A percentile compares a stretch with the other conserved stretches of the same genome.
Conservation (phyloP, 805 yeast species). For the Nakazawaea siamensis region DNA sequence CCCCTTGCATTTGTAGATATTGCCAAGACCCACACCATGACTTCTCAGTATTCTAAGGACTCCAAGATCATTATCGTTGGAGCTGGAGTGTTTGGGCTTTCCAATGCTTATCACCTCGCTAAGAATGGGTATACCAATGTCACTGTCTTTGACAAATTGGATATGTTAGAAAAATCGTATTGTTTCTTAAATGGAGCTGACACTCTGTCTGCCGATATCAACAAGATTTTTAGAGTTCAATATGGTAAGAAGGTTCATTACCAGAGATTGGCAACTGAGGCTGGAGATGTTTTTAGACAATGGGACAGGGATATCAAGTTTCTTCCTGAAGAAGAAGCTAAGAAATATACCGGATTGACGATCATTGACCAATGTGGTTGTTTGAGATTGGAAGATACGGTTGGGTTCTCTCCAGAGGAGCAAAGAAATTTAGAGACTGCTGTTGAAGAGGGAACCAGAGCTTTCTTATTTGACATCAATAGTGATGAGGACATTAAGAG, state of each 20-base stretch:
- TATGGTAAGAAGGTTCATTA: constrained; percentile 29
- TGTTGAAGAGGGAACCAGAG: constrained; percentile 19
- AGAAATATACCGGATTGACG: constrained; percentile 12
- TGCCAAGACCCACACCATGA: too few relatives aligned
- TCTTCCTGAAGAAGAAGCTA: constrained; percentile 16
- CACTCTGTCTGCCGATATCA: constrained; percentile 31
- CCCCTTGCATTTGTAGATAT: too few relatives aligned
- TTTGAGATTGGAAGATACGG: constrained; percentile 19
- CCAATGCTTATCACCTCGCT: constrained; percentile 36
- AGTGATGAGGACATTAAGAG: constrained; percentile 20
- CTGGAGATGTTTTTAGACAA: constrained; percentile 15
- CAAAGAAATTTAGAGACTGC: constrained; percentile 15
- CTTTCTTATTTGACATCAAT: constrained; percentile 23
- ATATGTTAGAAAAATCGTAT: constrained; percentile 20
- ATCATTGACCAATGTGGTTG: constrained; percentile 22
- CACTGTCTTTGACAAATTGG: constrained; percentile 29
- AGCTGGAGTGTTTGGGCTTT: constrained; percentile 48
- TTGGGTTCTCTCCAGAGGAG: constrained; percentile 18
- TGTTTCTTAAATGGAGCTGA: constrained; percentile 28
- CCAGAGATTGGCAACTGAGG: constrained; percentile 21
- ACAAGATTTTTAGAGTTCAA: constrained; percentile 29
- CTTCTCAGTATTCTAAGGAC: constrained; percentile 11
- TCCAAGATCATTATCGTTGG: constrained; percentile 35
- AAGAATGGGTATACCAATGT: constrained; percentile 26
- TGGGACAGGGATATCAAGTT: constrained; percentile 16